These are phyloP conservation scores for Tolypocladium cylindrosporum DNA, from an alignment of 2,329 filamentous ascomycete genomes.

Conservation along the genomic window DNA sequence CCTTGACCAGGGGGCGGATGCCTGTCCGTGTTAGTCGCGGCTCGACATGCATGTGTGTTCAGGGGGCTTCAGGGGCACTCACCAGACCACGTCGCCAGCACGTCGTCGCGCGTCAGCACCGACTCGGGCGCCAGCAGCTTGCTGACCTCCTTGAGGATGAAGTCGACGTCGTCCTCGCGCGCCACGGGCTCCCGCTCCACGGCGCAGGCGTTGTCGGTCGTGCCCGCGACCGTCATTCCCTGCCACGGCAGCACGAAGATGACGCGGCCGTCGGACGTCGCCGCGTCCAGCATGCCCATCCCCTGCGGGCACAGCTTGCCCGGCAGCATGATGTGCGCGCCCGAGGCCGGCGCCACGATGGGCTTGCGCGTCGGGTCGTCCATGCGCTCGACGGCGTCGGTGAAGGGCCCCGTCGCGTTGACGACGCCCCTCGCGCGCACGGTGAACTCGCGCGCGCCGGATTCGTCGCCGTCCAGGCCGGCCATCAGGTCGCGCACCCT, in stretches of 20 bases:
- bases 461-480: conserved; percentile 45
- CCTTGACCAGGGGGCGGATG: conserved; percentile 70
- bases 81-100: conserved; percentile 74
- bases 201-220: conserved; percentile 64
- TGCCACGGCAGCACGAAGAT: conserved; percentile 86
- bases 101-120: conserved; percentile 62
- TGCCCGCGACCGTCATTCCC: conserved; percentile 76
- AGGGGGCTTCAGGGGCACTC: conserved; percentile 18
- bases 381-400: conserved; percentile 70
- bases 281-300: conserved; percentile 75
- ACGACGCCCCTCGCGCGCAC: conserved; percentile 72
- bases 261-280: conserved; percentile 75
- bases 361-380: conserved; percentile 60
- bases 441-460: conserved; percentile 45
- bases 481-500: conserved; percentile 46
- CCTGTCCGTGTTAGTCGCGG: conserved; percentile 15
- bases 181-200: conserved; percentile 63
- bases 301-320: conserved; percentile 69
- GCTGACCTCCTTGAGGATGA: conserved; percentile 70
- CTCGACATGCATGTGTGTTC: background rate
- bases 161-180: conserved; percentile 68
- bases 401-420: conserved; percentile 77
- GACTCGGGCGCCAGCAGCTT: conserved; percentile 69
- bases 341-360: conserved; percentile 71
- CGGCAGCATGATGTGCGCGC: conserved; percentile 74